Percentiles rank a stretch among this genome's conserved stretches.
phyloP scores from a whole-genome alignment of 306 rosid genomes.

The Malus asiatica region DNA sequence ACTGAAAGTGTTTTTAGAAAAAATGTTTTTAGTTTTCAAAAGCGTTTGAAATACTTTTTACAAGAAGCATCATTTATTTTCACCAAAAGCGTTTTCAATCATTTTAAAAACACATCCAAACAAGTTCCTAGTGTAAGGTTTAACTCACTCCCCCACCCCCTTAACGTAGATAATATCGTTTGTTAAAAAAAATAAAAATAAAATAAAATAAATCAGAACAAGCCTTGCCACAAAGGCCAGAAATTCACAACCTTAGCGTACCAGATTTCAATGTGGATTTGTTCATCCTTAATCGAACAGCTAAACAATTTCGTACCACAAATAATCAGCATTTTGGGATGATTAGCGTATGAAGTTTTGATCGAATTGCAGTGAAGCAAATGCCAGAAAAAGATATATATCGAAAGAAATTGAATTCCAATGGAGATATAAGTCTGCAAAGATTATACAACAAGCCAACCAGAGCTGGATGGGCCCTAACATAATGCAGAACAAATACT shows the following conservation, averaged over 20 bases:
- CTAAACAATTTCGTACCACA: not conserved
- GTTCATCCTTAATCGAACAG: not conserved
- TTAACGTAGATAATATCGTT: too few species aligned
- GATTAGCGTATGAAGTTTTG: not conserved
- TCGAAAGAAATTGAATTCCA: not conserved
- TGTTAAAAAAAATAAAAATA: too few species aligned
- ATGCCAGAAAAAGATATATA: not conserved
- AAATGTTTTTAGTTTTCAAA: too few species aligned
- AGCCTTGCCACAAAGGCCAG: not conserved
- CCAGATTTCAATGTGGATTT: not conserved
- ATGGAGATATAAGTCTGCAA: conserved; percentile 28
- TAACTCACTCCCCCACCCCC: too few species aligned
- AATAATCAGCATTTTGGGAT: not conserved
- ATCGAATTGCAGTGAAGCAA: conserved; percentile 3
- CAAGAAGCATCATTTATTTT: too few species aligned
- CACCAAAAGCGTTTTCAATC: too few species aligned
- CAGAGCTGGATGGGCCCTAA: conserved; percentile 22
- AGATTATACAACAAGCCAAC: conserved; percentile 25
- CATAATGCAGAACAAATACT: conserved; percentile 12
- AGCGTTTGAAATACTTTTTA: too few species aligned
- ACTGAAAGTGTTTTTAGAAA: too few species aligned
- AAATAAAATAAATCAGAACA: too few species aligned
- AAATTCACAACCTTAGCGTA: not conserved
- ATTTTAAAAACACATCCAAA: too few species aligned
- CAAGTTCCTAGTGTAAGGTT: too few species aligned